phyloP scores from a whole-genome alignment of 345 rosid genomes.

The Syzygium aqueum region DNA sequence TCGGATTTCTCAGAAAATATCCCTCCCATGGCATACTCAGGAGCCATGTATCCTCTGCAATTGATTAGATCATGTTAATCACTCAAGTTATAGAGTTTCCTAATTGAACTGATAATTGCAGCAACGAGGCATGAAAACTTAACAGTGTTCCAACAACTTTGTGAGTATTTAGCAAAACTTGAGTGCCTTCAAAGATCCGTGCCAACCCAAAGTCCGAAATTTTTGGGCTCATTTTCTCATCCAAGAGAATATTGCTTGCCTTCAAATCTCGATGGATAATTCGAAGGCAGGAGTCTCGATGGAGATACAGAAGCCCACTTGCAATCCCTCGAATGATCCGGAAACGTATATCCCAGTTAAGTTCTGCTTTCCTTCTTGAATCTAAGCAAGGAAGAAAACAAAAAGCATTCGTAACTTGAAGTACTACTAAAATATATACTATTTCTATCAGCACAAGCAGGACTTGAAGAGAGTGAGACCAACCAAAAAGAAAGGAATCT shows the following conservation, averaged over 20 bases:
- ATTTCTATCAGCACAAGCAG: neutral
- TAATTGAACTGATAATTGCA: neutral
- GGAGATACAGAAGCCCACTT: constrained; percentile 18
- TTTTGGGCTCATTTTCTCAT: constrained; percentile 19
- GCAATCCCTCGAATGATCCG: constrained; percentile 20
- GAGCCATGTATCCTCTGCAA: constrained; percentile 2
- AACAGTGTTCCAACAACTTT: constrained; percentile 18
- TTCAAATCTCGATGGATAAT: constrained; percentile 29
- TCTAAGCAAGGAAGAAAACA: neutral
- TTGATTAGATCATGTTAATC: neutral
- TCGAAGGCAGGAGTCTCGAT: constrained; percentile 15
- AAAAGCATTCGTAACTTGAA: neutral
- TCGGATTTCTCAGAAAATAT: neutral
- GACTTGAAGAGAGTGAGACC: neutral
- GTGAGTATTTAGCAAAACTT: constrained; percentile 2
- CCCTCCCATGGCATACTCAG: constrained; percentile 1
- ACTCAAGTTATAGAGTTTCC: neutral
- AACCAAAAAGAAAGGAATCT: constrained; percentile 2
- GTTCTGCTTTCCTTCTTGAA: neutral
- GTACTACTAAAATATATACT: neutral
- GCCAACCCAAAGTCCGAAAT: constrained; percentile 29
- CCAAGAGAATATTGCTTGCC: constrained; percentile 13
- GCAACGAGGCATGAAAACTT: neutral
- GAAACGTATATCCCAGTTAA: constrained; percentile 16
- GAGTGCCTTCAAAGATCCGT: constrained; percentile 5